phyloP scores from a whole-genome alignment of 768 basidiomycete genomes.

The Russula abietina region DNA sequence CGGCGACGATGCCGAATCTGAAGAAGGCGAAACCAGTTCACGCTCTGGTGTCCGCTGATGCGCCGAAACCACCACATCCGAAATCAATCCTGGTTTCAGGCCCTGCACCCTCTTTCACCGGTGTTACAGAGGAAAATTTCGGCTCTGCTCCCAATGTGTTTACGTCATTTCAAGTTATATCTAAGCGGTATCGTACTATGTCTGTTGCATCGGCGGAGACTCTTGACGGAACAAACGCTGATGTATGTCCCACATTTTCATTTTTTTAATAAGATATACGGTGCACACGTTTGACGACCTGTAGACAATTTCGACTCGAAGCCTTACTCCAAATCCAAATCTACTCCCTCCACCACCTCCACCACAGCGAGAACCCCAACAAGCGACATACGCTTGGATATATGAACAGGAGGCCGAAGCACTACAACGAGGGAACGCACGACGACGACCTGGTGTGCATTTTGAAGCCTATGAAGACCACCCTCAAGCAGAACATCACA shows the following conservation, averaged over 20 bases:
- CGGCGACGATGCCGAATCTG: conserved; percentile 2
- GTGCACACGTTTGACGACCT: conserved; percentile 1
- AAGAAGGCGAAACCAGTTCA: conserved; percentile 3
- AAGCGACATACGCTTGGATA: conserved; percentile 67
- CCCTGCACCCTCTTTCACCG: background rate
- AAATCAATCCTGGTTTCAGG: background rate
- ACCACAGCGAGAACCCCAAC: conserved; percentile 54
- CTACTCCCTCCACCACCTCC: conserved; percentile 59
- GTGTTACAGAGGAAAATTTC: conserved; percentile 25
- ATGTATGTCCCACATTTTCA: conserved; percentile 44
- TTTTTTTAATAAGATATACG: background rate
- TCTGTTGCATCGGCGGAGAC: conserved; percentile 75
- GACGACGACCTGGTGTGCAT: conserved; percentile 33
- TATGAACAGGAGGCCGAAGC: conserved; percentile 53
- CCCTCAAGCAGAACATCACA: conserved; percentile 23
- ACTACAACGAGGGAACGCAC: conserved; percentile 32
- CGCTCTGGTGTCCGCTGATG: background rate
- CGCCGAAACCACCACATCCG: background rate
- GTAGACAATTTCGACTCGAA: conserved; percentile 58
- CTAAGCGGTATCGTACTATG: conserved; percentile 57
- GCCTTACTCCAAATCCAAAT: conserved; percentile 49
- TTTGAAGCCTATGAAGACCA: conserved; percentile 32
- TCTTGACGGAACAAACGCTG: conserved; percentile 56
- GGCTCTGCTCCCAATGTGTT: conserved; percentile 45
- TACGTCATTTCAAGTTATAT: conserved; percentile 58